phyloP scores from a whole-genome alignment of 208 protist genomes.

The Histomonas meleagridis region DNA sequence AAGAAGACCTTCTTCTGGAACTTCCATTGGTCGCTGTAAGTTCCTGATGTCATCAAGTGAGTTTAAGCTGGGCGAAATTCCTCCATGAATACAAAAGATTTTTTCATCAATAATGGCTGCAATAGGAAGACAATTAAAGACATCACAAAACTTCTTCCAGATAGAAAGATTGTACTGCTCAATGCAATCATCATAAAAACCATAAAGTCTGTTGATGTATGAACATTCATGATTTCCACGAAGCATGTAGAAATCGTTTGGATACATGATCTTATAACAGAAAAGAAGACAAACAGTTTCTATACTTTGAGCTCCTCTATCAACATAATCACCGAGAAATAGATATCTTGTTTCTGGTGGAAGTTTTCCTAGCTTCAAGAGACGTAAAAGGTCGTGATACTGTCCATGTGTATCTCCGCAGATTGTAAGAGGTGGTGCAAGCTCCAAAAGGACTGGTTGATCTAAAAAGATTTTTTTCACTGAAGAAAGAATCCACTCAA shows the following conservation, averaged over 20 bases:
- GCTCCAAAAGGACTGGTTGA: slow-evolving; percentile 59
- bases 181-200: slow-evolving; percentile 97
- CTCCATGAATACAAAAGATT: slow-evolving; percentile 96
- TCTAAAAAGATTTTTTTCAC: slow-evolving; percentile 52
- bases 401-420: slow-evolving; percentile 94
- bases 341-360: slow-evolving; percentile 95
- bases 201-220: slow-evolving; percentile 92
- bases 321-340: slow-evolving; percentile 97
- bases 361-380: slow-evolving; percentile 94
- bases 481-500: slow-evolving; percentile 38
- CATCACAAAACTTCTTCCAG: slow-evolving; percentile 95
- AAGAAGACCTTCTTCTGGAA: slow-evolving; percentile 67
- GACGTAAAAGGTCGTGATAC: slow-evolving; percentile 95
- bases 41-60: slow-evolving; percentile 82
- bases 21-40: slow-evolving; percentile 82
- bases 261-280: slow-evolving; percentile 72
- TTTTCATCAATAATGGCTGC: slow-evolving; percentile 95
- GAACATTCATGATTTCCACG: slow-evolving; percentile 96
- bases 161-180: slow-evolving; percentile 86
- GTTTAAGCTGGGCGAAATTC: slow-evolving; percentile 83
- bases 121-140: slow-evolving; percentile 95
- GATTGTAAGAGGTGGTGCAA: slow-evolving; percentile 58
- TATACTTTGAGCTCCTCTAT: slow-evolving; percentile 90
- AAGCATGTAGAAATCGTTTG: slow-evolving; percentile 61
- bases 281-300: slow-evolving; percentile 88